Percentiles rank a stretch among this genome's conserved stretches.
Conservation (phyloP, 179 eudicot genomes). For the Beta corolliflora region DNA sequence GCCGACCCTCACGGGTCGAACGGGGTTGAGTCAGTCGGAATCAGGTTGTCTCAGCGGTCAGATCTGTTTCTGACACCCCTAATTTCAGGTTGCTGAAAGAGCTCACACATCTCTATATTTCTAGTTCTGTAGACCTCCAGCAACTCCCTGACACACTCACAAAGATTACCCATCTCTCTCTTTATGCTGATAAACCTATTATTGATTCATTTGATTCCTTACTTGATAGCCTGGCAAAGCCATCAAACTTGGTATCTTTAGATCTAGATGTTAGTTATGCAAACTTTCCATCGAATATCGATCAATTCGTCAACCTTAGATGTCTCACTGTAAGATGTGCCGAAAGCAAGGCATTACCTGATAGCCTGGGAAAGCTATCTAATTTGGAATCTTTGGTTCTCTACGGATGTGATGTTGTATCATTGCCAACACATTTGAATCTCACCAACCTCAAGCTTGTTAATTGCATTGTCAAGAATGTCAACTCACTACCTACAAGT, state of each 20-base stretch:
- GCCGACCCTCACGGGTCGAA: too few relatives aligned
- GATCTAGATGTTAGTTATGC: neutral
- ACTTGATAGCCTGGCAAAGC: neutral
- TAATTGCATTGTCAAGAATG: neutral
- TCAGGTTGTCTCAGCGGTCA: too few relatives aligned
- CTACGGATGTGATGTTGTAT: too few relatives aligned
- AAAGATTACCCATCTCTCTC: neutral
- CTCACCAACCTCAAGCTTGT: neutral
- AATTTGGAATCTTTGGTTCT: too few relatives aligned
- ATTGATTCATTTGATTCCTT: too few relatives aligned
- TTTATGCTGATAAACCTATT: neutral
- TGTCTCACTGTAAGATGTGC: neutral
- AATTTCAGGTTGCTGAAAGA: neutral
- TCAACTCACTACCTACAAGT: neutral
- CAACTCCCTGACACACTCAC: neutral
- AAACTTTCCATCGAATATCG: neutral
- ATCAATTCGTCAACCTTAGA: neutral
- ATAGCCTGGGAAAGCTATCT: too few relatives aligned
- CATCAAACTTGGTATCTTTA: neutral
- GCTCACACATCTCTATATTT: conserved; percentile 4
- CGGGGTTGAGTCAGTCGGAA: too few relatives aligned
- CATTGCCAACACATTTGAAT: neutral
- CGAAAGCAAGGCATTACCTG: too few relatives aligned
- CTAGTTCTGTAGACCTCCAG: neutral
- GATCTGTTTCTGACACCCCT: too few relatives aligned